Base-by-base conservation (phyloP, 164 flowering plant genomes). In the Buxus sempervirens region DNA sequence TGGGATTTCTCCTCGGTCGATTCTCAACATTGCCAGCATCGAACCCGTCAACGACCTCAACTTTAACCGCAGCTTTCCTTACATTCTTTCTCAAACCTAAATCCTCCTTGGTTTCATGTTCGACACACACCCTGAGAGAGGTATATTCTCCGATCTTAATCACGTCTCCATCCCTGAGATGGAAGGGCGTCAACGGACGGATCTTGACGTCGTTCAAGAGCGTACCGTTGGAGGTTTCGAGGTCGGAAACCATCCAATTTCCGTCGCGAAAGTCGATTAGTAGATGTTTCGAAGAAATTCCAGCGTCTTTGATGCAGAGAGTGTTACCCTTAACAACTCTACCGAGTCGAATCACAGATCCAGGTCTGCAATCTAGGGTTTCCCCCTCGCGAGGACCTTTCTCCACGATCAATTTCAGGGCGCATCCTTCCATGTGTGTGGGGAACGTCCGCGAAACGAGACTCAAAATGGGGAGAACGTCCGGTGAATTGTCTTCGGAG, bases 221-320 rank as follows among this genome's bases (percentile, higher is more conserved):
- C 21, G 96, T 89, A 16, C 93, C 97, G 25, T 91, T 91, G 5
- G 96, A 89, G 7, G 91, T 80, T 5, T 73, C 87, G 53, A 89
- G 83, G 68, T 91, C 97, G 5, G 62, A 72, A 67, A 89, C 23
- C 21, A 75, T 65, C 96, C 97, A 91, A 42, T 80, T 79, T 0
- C 80, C 79, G 1, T 76, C 69, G 19, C 67, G 75, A 63, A 74
- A 81, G 20, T 73, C 78, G 76, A 91, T 75, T 7, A 48, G 1
- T 32, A 89, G 67, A 67, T 91, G 97, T 59, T 88, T 86, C 26
- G 96, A 65, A 25, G 93, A 89, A 28, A 91, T 81, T 12, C 93
- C 91, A 28, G 76, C 56, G 69, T 91, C 93, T 66, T 84, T 89
- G 74, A 91, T 82, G 23, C 82, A 2, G 53, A 89, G 26, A 16